Conservation (phyloP, 805 yeast genomes). For the Scheffersomyces spartinae region DNA sequence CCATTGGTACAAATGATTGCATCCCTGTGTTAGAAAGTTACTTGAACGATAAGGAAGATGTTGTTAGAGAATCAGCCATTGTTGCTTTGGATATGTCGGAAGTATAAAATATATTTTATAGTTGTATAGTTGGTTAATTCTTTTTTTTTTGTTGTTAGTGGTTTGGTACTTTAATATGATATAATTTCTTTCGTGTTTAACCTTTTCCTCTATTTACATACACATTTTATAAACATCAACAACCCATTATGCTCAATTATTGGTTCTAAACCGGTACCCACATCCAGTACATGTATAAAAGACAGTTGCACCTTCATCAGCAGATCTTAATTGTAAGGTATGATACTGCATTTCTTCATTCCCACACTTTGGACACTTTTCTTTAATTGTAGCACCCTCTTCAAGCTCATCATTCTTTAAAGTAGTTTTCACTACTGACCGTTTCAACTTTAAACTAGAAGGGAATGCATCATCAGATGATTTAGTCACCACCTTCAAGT, state of each 20-base stretch:
- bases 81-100: conserved; percentile 98
- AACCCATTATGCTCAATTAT: conserved; percentile 44
- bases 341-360: conserved; percentile 97
- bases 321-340: conserved; percentile 90
- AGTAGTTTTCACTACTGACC: conserved; percentile 83
- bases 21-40: conserved; percentile 76
- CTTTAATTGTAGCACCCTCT: conserved; percentile 95
- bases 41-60: conserved; percentile 71
- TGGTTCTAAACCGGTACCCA: conserved; percentile 89
- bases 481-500: conserved; percentile 75
- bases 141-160: no score
- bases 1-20: conserved; percentile 93
- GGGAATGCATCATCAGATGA: conserved; percentile 94
- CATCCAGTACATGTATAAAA: conserved; percentile 93
- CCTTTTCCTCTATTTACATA: background rate
- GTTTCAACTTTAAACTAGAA: conserved; percentile 64
- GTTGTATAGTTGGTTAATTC: background rate
- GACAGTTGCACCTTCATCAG: conserved; percentile 99
- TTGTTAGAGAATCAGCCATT: conserved; percentile 92
- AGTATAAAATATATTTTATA: background rate
- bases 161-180: no score
- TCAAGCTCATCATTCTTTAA: conserved; percentile 68
- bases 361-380: conserved; percentile 97
- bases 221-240: no score
- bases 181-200: background rate